Evolutionary conservation across 495 filamentous ascomycete genomes (phyloP).

Genomic region (Penicillium chermesinum): DNA sequence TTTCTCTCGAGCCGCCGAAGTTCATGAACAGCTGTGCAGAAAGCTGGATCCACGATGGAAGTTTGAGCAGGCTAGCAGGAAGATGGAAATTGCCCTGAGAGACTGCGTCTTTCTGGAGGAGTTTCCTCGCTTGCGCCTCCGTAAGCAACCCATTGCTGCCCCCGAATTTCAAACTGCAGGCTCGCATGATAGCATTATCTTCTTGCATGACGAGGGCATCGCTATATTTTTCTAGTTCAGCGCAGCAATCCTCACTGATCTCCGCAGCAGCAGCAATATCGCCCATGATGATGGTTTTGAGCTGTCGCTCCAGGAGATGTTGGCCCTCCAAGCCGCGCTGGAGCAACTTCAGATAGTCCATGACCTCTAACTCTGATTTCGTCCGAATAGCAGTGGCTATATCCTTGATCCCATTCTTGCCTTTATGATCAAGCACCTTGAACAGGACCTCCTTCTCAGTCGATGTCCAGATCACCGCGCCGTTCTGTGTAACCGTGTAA

Average conservation of each 20-base stretch:
- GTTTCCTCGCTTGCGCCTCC: slow-evolving; percentile 19
- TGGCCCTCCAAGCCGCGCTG: slow-evolving; percentile 40
- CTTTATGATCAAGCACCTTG: slow-evolving; percentile 54
- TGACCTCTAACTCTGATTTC: slow-evolving; percentile 72
- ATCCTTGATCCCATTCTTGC: slow-evolving; percentile 51
- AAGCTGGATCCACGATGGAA: slow-evolving; percentile 58
- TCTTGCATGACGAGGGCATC: slow-evolving; percentile 55
- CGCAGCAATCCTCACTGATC: slow-evolving; percentile 58
- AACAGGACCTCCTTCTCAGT: slow-evolving; percentile 70
- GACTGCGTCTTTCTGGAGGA: neutral
- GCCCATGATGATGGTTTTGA: slow-evolving; percentile 21
- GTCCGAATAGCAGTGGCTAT: slow-evolving; percentile 61
- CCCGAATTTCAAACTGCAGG: slow-evolving; percentile 51
- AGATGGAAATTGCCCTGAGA: slow-evolving; percentile 36
- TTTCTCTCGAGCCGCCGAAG: slow-evolving; percentile 40
- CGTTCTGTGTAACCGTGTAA: slow-evolving; percentile 51
- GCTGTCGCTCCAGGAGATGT: slow-evolving; percentile 21
- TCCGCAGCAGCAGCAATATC: slow-evolving; percentile 70
- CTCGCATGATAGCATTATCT: slow-evolving; percentile 47
- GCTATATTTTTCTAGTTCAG: slow-evolving; percentile 62
- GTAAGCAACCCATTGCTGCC: slow-evolving; percentile 50
- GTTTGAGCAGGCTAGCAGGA: slow-evolving; percentile 52
- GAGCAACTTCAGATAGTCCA: slow-evolving; percentile 59
- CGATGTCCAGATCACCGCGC: slow-evolving; percentile 61
- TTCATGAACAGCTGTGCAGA: slow-evolving; percentile 78